These are phyloP conservation scores for Panicum virgatum DNA, from an alignment of 202 grass and related monocot species.

Conservation along the genomic window DNA sequence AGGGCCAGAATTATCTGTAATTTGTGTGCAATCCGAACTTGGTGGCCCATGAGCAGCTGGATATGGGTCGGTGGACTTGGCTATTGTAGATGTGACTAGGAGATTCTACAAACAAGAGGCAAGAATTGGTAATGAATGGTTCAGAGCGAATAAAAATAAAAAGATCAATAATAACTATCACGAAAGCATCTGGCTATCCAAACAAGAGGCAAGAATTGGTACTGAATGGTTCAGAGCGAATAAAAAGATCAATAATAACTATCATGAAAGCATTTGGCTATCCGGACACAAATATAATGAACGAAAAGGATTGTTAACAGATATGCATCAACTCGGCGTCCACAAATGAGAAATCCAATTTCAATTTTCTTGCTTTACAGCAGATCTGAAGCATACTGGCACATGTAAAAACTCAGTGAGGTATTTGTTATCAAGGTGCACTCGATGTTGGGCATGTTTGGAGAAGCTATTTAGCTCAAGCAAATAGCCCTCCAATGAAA, in stretches of 20 bases:
- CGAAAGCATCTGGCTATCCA: no score
- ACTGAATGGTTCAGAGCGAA: constrained; percentile 8
- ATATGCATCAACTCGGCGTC: not conserved
- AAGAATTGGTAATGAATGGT: constrained; percentile 24
- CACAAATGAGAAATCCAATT: not conserved
- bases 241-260: not conserved
- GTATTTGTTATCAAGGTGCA: not conserved
- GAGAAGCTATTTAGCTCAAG: no score
- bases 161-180: not conserved
- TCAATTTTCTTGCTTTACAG: not conserved
- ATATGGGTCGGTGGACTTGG: constrained; percentile 74
- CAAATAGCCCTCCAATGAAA: no score
- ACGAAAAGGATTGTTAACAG: not conserved
- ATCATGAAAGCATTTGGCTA: not conserved
- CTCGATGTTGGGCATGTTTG: no score
- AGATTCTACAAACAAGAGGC: constrained; percentile 68
- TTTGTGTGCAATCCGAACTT: constrained; percentile 33
- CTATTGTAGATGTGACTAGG: constrained; percentile 82
- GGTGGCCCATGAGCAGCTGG: constrained; percentile 50
- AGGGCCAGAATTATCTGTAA: constrained; percentile 32
- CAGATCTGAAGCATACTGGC: not conserved
- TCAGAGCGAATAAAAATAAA: constrained; percentile 3
- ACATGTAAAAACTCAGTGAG: not conserved
- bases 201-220: constrained; percentile 29
- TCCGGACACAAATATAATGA: not conserved